Evolutionary conservation across 2,329 filamentous ascomycete species (phyloP).

Genomic region (Rhynchosporium graminicola): DNA sequence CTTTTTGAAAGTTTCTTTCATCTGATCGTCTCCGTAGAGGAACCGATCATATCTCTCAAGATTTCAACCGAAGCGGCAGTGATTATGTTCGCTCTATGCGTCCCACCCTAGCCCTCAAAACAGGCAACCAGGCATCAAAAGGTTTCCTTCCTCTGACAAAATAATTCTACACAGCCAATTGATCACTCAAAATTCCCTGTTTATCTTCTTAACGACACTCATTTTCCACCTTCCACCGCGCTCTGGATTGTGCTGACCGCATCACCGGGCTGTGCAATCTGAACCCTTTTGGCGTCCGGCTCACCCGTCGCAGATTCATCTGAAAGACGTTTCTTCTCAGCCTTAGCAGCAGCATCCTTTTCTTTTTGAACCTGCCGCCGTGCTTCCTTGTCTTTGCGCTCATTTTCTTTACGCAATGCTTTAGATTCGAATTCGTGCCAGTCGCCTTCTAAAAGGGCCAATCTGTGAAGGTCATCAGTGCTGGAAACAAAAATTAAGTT

Average conservation of each 20-base stretch:
- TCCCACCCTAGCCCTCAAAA: too few species aligned
- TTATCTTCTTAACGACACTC: background rate
- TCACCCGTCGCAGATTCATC: constrained; percentile 32
- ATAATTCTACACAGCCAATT: constrained; percentile 6
- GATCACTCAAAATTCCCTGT: background rate
- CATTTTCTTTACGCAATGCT: constrained; percentile 85
- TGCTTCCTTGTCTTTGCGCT: constrained; percentile 56
- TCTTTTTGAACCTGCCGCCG: constrained; percentile 38
- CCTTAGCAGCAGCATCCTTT: constrained; percentile 36
- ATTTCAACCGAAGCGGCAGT: too few species aligned
- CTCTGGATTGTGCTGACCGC: constrained; percentile 12
- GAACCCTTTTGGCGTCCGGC: constrained; percentile 36
- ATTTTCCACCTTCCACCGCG: constrained; percentile 8
- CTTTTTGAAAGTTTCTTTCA: too few species aligned
- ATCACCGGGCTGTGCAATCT: constrained; percentile 29
- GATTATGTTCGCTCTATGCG: too few species aligned
- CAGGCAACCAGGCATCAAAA: too few species aligned
- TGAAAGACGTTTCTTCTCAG: constrained; percentile 36
- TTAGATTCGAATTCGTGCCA: constrained; percentile 99
- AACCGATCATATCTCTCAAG: too few species aligned
- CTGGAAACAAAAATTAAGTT: background rate
- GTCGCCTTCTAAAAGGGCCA: constrained; percentile 82
- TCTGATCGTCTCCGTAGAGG: too few species aligned
- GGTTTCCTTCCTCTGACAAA: background rate
- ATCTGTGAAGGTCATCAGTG: constrained; percentile 45